Base-by-base conservation (phyloP, 805 yeast species). In the Candida boleticola region DNA sequence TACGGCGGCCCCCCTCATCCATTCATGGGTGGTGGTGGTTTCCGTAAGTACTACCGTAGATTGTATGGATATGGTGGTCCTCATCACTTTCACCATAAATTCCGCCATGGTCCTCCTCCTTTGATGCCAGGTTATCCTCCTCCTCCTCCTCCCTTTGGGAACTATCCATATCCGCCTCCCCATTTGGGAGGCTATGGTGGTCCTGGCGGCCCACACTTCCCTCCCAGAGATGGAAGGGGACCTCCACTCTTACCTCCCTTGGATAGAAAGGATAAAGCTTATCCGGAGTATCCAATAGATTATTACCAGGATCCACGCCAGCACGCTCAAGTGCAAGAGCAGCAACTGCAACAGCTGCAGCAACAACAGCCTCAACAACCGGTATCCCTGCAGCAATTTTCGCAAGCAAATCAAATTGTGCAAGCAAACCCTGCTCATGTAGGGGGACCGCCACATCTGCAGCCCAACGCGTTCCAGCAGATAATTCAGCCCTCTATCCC, bases 61-160 rank as follows among this genome's bases (percentile, higher is more conserved):
- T 10, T n/a, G 31, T 29, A 18, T 25, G 29, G 40, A n/a, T 26
- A 26, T 31, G 22, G 32, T 18, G 37, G 37, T 20, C 33, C 38
- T 22, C 38, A 13, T 13, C 21, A 17, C 35, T 23, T 23, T 23
- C 27, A 23, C 27, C 27, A 23, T 23, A 23, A 23, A 11, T 23
- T 23, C 11, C 45, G 33, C 17, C 39, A 43, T 36, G 39, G 33
- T 1, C 44, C 36, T 17, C 44, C 40, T 17, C 25, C 36, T 27
- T n/a, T n/a, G n/a, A 34, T 21, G 3, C 46, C 39, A 2, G 36
- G 43, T 33, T 14, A 17, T 22, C 29, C 35, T 14, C 42, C 36
- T 23, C 44, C 36, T 3, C 39, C 30, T 14, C 45, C 45, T 5
- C 37, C 34, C 13, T 30, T 22, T 21, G 40, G 40, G 11, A n/a